Percentiles rank a stretch among this genome's conserved stretches.
phyloP scores from a whole-genome alignment of 805 yeast species.

The Limtongia smithiae region DNA sequence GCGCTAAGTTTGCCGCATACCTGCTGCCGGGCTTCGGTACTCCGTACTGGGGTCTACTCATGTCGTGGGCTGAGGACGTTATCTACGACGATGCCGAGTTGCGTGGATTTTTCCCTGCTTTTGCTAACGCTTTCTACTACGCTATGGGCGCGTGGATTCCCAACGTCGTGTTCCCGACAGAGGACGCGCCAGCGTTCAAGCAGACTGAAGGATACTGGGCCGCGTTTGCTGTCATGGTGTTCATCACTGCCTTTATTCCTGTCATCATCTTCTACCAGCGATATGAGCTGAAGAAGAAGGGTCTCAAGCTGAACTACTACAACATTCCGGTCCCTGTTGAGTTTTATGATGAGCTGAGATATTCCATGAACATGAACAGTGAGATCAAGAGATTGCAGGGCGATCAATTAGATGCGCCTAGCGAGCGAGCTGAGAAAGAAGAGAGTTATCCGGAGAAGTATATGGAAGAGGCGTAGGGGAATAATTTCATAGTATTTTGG shows the following conservation, averaged over 20 bases:
- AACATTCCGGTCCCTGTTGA: conserved; percentile 9
- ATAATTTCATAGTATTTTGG: no score
- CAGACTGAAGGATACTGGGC: conserved; percentile 19
- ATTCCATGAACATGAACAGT: not conserved
- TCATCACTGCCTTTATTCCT: conserved; percentile 8
- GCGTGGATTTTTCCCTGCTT: conserved; percentile 32
- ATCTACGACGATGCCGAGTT: conserved; percentile 50
- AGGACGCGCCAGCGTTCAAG: conserved; percentile 34
- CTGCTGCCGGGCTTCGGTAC: conserved; percentile 54
- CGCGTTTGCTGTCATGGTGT: conserved; percentile 4
- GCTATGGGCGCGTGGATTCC: conserved; percentile 41
- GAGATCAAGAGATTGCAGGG: not conserved
- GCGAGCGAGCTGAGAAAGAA: no score
- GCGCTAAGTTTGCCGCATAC: conserved; percentile 59
- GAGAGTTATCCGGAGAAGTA: no score
- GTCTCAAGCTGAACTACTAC: conserved; percentile 3
- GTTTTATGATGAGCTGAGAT: conserved; percentile 1
- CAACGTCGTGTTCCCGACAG: conserved; percentile 42
- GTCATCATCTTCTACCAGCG: conserved; percentile 1
- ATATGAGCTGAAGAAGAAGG: not conserved
- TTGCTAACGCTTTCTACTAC: conserved; percentile 36
- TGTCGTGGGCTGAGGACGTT: conserved; percentile 59
- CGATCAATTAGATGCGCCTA: no score
- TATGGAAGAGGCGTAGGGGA: no score
- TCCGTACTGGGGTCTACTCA: conserved; percentile 57